Percentiles rank a stretch among this genome's conserved stretches.
These are phyloP conservation scores for Leptographium lundbergii DNA, from an alignment of 2,329 filamentous ascomycete species.

Conservation along the genomic window DNA sequence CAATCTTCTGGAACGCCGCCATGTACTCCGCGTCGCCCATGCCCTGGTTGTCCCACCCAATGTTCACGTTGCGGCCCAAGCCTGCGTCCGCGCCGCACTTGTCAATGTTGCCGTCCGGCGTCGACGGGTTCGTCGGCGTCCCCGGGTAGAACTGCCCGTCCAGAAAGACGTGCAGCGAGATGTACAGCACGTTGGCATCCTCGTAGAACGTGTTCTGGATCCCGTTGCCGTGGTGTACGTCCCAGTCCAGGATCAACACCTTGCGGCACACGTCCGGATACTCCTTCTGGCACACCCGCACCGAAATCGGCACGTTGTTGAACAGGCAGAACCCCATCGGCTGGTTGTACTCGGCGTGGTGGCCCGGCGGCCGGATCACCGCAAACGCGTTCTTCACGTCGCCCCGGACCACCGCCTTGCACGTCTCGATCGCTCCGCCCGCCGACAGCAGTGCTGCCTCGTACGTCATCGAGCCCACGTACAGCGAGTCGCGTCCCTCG, in stretches of 20 bases:
- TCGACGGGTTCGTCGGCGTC: constrained; percentile 40
- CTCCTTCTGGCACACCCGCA: constrained; percentile 72
- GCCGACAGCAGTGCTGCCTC: constrained; percentile 72
- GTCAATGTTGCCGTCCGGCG: constrained; percentile 48
- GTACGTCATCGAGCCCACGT: constrained; percentile 72
- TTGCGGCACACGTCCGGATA: constrained; percentile 75
- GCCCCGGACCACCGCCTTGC: constrained; percentile 73
- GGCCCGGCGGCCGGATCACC: constrained; percentile 85
- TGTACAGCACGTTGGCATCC: constrained; percentile 89
- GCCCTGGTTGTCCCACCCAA: constrained; percentile 53
- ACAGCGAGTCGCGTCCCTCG: constrained; percentile 61
- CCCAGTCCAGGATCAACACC: constrained; percentile 89
- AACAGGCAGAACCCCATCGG: constrained; percentile 96
- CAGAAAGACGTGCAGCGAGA: constrained; percentile 83
- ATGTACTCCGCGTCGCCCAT: constrained; percentile 98
- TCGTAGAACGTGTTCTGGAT: constrained; percentile 94
- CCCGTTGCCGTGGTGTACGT: constrained; percentile 73
- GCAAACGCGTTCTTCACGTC: constrained; percentile 90
- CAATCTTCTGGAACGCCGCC: constrained; percentile 86
- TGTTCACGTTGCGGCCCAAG: constrained; percentile 52
- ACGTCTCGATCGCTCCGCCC: constrained; percentile 91
- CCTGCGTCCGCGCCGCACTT: constrained; percentile 44
- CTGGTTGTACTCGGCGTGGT: constrained; percentile 78
- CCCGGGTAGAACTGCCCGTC: constrained; percentile 79
- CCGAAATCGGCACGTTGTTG: constrained; percentile 91